Base-by-base conservation (phyloP, 1,284 basidiomycete species). In the Naganishia sp. region DNA sequence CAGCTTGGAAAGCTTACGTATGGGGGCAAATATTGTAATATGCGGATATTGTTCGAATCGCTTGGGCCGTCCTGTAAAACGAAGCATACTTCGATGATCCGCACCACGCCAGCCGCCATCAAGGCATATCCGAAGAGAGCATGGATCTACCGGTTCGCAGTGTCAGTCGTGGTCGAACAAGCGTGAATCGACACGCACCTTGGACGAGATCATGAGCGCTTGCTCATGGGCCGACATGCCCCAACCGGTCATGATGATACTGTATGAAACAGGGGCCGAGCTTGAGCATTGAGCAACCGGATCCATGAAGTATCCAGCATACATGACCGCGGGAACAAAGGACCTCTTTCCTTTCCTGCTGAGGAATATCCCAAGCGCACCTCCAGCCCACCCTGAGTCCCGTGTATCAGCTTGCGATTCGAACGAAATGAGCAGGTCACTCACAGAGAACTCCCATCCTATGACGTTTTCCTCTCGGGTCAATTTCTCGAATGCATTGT, bases 211-310 rank as follows among this genome's bases (percentile, higher is more conserved):
- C 86, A 87, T 88, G 61, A 94, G 82, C 10, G 85, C 86, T 81
- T 97, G 94, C 2, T 86, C 86, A 72, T 97, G 94, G 47, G 90
- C 88, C 3, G 90, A 90, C 92, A 97, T 95, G 0, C 90, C 94
- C 89, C 92, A 97, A 2, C 94, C 94, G 0, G 93, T 95, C 68
- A 95, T 82, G 65, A 92, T 86, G 70, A 94, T 88, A 67, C 90
- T 92, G 70, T 52, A 5, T 13, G 28, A 21, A 9, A 56, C 13
- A 15, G 7, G 10, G 13, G 54, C 15, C 21, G 18, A 41, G 15
- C 35, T 2, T 11, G 11, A 56, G 32, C 39, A 28, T 32, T 13
- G 6, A 39, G 7, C 39, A 5, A 35, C 25, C 6, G 25, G 18
- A 18, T 25, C 3, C 35, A 51, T 23, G 23, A 46, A 2, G 25